Conservation (phyloP, 441 rosid genomes). For the Pelargonium fulgidum region DNA sequence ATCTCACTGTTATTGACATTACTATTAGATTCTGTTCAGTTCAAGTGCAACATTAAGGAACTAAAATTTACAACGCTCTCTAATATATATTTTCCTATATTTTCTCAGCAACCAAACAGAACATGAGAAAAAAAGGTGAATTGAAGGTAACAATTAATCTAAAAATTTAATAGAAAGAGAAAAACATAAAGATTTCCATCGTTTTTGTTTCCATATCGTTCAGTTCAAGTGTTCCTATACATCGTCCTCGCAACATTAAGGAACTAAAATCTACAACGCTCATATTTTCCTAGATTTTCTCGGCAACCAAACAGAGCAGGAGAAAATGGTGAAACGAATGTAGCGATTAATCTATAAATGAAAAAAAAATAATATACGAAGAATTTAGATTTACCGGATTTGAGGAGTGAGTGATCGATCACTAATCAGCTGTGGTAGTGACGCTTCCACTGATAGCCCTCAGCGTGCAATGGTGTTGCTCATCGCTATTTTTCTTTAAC, state of each 20-base stretch:
- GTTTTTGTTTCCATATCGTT: background rate
- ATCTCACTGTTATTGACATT: too few species aligned
- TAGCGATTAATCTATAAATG: background rate
- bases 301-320: background rate
- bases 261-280: background rate
- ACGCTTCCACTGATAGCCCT: background rate
- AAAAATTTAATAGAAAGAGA: too few species aligned
- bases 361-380: background rate
- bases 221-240: background rate
- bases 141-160: too few species aligned
- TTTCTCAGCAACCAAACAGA: too few species aligned
- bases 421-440: too few species aligned
- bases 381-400: background rate
- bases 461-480: background rate
- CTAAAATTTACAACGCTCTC: too few species aligned
- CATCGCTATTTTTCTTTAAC: background rate
- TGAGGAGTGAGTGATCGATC: too few species aligned
- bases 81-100: background rate
- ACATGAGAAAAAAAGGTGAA: too few species aligned
- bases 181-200: too few species aligned
- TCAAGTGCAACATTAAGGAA: too few species aligned
- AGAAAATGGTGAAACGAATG: background rate
- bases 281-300: background rate
- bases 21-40: too few species aligned
- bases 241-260: background rate